Evolutionary conservation across 176 grass and related monocot species (phyloP), one percentile per base, ranked within the genome.

Genomic region (Paspalum notatum): DNA sequence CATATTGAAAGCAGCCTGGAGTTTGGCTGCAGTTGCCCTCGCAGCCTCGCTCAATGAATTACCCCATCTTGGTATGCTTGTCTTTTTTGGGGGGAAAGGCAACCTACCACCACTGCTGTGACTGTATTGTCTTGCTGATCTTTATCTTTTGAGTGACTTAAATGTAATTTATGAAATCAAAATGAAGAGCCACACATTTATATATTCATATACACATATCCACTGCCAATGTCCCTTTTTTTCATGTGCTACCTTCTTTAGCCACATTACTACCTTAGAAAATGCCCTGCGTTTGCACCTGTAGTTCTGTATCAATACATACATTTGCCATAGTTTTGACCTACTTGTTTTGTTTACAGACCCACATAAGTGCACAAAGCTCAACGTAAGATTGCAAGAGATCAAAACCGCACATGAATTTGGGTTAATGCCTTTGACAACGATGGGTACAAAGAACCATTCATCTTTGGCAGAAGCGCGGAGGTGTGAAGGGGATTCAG

Each of bases 401-500:
- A 98, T 98, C 48, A 98, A 98, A 87, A 95, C 88, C 0, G 88
- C 92, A 6, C 90, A 90, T 68, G 92, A 90, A 24, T 83, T 98
- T 56, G 90, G 96, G 26, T 57, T 98, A 53, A 91, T 98, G 92
- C 96, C 96, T 54, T 98, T 98, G 79, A 93, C 96, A 45, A 87
- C 86, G 6, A 98, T 98, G 96, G 96, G 96, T 62, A 93, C 80
- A 47, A 47, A 98, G 77, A 65, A 65, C 86, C 76, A 18, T 98
- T 98, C 70, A 67, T 86, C 58, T 90, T 90, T 32, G 96, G 92
- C 44, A 92, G 88, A 78, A 91, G 45, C 5, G 90, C 85, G 27
- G 91, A 93, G n/a, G n/a, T 14, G 63, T 74, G 7, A 12, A 63
- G 74, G 6, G 8, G 46, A 66, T 3, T 49, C 49, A 5, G 82